A percentile compares a stretch with the other conserved stretches of the same genome.
These are phyloP conservation scores for Macrolepiota fuliginosa DNA, from an alignment of 768 basidiomycete species.

Conservation along the genomic window DNA sequence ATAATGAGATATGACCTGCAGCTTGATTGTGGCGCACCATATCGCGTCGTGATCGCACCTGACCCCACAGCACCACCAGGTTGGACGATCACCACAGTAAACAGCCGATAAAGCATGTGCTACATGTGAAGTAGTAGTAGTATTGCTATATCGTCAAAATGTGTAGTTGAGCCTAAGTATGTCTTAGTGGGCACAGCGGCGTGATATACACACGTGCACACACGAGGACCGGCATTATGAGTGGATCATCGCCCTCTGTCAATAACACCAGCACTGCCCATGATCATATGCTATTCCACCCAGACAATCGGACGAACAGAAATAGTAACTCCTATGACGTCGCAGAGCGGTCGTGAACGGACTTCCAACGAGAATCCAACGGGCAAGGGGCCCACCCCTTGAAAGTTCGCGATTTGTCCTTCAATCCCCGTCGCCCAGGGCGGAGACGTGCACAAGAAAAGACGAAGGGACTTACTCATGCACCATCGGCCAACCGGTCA, in stretches of 20 bases:
- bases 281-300: background rate
- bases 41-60: background rate
- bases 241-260: background rate
- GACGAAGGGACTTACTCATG: background rate
- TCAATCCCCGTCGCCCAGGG: background rate
- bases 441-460: background rate
- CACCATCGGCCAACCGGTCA: background rate
- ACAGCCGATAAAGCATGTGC: no score
- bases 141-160: no score
- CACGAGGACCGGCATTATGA: background rate
- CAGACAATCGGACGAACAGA: background rate
- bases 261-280: background rate
- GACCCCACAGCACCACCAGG: background rate
- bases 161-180: no score
- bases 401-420: no score
- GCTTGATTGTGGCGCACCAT: background rate
- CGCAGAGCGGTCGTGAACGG: background rate
- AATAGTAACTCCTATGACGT: background rate
- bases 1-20: background rate
- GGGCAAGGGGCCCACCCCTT: background rate
- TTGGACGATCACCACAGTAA: background rate
- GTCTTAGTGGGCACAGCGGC: no score
- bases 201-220: no score
- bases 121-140: no score
- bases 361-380: background rate